These are phyloP conservation scores for Magnolia sinica DNA, from an alignment of 164 flowering plant species.

Conservation along the genomic window DNA sequence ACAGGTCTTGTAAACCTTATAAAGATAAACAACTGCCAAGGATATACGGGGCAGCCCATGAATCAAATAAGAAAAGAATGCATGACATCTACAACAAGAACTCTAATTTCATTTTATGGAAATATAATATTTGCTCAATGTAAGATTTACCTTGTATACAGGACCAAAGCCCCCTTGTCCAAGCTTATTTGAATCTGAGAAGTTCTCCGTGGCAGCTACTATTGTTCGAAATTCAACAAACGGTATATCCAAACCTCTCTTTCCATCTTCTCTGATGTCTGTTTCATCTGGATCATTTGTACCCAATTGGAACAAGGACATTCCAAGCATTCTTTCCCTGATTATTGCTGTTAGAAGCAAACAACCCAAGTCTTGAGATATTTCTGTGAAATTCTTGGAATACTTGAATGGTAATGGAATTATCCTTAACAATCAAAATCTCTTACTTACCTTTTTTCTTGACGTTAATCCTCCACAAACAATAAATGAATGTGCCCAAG, in stretches of 20 bases:
- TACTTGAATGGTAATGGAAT: not conserved
- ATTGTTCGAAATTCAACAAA: not conserved
- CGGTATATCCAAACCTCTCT: not conserved
- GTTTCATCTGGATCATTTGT: not conserved
- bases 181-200: conserved; percentile 10
- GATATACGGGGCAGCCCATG: not conserved
- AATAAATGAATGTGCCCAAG: not conserved
- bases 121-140: not conserved
- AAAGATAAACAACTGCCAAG: not conserved
- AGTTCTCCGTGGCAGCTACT: conserved; percentile 12
- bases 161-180: conserved; percentile 16
- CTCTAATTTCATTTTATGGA: not conserved
- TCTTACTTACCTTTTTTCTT: conserved; percentile 1
- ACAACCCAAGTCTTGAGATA: not conserved
- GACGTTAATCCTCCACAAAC: not conserved
- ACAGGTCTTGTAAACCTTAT: not conserved
- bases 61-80: not conserved
- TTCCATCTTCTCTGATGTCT: not conserved
- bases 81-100: not conserved
- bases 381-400: not conserved
- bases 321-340: not conserved
- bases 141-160: conserved; percentile 11
- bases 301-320: not conserved
- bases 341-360: not conserved
- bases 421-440: not conserved